Evolutionary conservation across 2,329 filamentous ascomycete genomes (phyloP).

Genomic region (Claviceps arundinis): DNA sequence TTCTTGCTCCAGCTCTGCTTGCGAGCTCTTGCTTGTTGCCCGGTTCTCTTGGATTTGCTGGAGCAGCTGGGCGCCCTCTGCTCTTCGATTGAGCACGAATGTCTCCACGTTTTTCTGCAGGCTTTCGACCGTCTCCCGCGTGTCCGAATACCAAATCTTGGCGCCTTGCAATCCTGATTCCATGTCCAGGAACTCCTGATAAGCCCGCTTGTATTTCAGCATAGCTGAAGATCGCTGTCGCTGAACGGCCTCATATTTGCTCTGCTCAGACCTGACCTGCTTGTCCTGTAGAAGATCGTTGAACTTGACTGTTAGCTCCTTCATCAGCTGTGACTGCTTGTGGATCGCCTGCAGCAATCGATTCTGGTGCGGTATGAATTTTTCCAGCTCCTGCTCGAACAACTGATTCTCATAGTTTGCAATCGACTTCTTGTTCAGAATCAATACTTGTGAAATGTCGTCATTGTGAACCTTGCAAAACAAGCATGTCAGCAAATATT

Average conservation of each 20-base stretch:
- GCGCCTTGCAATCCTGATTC: conserved; percentile 76
- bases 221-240: conserved; percentile 70
- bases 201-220: conserved; percentile 77
- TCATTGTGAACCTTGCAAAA: conserved; percentile 68
- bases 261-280: conserved; percentile 83
- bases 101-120: conserved; percentile 91
- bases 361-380: conserved; percentile 87
- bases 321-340: conserved; percentile 88
- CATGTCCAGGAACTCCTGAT: conserved; percentile 85
- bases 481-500: neutral
- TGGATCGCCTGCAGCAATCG: conserved; percentile 86
- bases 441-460: conserved; percentile 93
- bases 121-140: conserved; percentile 87
- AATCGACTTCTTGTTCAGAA: conserved; percentile 95
- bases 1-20: conserved; percentile 77
- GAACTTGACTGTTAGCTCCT: conserved; percentile 80
- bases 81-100: conserved; percentile 87
- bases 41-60: conserved; percentile 75
- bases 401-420: conserved; percentile 82
- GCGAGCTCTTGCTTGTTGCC: conserved; percentile 41
- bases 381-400: conserved; percentile 94
- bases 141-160: conserved; percentile 87
- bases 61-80: conserved; percentile 82
- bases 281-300: conserved; percentile 86
- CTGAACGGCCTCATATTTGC: conserved; percentile 82